These are phyloP conservation scores for Trichoderma sp. DNA, from an alignment of 2,329 filamentous ascomycete species.

Conservation along the genomic window DNA sequence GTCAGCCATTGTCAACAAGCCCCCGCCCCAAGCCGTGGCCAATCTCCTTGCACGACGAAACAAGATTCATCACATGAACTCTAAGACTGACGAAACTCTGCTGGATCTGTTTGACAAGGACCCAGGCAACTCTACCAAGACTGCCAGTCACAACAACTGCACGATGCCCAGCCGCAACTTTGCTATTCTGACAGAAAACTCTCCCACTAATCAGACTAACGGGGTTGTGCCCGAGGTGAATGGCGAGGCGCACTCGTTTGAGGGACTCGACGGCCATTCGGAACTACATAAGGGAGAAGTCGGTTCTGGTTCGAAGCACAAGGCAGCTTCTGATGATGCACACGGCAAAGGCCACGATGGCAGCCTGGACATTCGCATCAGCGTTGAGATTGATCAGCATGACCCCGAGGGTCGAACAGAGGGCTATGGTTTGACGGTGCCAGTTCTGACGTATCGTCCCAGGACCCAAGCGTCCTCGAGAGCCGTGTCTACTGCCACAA, in stretches of 20 bases:
- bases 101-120: constrained; percentile 90
- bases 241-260: constrained; percentile 29
- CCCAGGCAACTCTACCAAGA: constrained; percentile 74
- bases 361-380: constrained; percentile 76
- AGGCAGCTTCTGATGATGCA: constrained; percentile 59
- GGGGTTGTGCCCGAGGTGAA: constrained; percentile 26
- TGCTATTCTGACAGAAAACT: constrained; percentile 85
- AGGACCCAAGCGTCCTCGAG: constrained; percentile 25
- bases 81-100: constrained; percentile 84
- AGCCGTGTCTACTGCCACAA: constrained; percentile 19
- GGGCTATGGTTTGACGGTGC: constrained; percentile 84
- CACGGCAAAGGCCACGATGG: constrained; percentile 56
- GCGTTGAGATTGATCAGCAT: constrained; percentile 83
- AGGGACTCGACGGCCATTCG: constrained; percentile 62
- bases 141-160: constrained; percentile 70
- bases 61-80: constrained; percentile 69
- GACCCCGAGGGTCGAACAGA: constrained; percentile 76
- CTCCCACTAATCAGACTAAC: constrained; percentile 46
- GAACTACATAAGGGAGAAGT: constrained; percentile 74
- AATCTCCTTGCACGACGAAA: constrained; percentile 90
- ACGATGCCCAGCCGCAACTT: constrained; percentile 94
- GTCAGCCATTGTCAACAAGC: constrained; percentile 94
- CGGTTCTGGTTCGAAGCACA: constrained; percentile 74
- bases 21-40: constrained; percentile 80
- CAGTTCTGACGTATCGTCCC: constrained; percentile 52